phyloP scores from a whole-genome alignment of 2,329 filamentous ascomycete genomes.

The Aspergillus sojae region DNA sequence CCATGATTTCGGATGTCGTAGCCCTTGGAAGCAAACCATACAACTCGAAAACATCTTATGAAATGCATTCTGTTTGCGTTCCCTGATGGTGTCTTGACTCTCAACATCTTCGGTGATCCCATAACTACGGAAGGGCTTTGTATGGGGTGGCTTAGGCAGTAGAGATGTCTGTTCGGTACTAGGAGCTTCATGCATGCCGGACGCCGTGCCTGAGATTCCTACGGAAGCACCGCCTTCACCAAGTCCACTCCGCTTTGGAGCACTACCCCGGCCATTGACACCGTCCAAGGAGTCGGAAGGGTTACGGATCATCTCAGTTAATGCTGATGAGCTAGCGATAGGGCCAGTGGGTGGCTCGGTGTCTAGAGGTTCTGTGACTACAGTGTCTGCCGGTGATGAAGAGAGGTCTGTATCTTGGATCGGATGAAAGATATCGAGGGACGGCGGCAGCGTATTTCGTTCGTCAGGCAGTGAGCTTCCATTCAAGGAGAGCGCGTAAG shows the following conservation, averaged over 20 bases:
- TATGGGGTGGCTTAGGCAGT: constrained; percentile 30
- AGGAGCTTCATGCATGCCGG: constrained; percentile 21
- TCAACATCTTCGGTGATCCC: constrained; percentile 36
- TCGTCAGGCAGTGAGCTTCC: constrained; percentile 28
- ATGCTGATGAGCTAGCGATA: constrained; percentile 46
- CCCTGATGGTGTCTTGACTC: constrained; percentile 23
- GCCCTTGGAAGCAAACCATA: constrained; percentile 30
- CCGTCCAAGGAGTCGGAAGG: constrained; percentile 35
- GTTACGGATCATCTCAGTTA: constrained; percentile 55
- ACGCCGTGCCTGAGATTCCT: constrained; percentile 9
- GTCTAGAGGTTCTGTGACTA: constrained; percentile 16
- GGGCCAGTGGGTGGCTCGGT: constrained; percentile 19
- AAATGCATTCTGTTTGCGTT: constrained; percentile 17
- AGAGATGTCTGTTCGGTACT: constrained; percentile 42
- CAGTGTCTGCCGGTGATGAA: constrained; percentile 27
- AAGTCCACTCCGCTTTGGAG: constrained; percentile 18
- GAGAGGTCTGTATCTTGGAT: constrained; percentile 10
- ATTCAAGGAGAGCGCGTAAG: constrained; percentile 68
- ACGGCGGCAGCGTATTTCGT: constrained; percentile 29
- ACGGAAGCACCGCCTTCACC: constrained; percentile 18
- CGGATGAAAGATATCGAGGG: constrained; percentile 34
- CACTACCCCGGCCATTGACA: constrained; percentile 8
- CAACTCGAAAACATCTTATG: constrained; percentile 22
- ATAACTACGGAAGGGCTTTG: constrained; percentile 34
- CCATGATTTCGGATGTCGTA: constrained; percentile 71